Percentiles rank a stretch among this genome's conserved stretches.
Evolutionary conservation across 495 filamentous ascomycete species (phyloP).

Genomic region (Lophium mytilinum): DNA sequence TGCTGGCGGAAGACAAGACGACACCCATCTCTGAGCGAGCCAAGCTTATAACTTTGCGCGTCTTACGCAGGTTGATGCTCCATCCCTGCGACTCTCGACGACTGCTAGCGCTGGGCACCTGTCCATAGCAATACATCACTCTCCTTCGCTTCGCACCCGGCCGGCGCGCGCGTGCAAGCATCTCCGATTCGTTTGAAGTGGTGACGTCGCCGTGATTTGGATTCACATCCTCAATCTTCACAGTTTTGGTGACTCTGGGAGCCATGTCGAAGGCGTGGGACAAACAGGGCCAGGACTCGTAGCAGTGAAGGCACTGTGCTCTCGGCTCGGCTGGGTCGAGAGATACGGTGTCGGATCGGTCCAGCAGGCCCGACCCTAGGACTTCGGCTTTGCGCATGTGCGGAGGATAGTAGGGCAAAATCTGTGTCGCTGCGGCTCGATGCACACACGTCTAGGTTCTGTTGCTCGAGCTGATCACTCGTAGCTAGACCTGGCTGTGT

Average conservation of each 20-base stretch:
- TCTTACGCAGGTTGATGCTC: conserved; percentile 6
- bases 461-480: conserved; percentile 22
- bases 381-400: conserved; percentile 20
- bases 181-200: conserved; percentile 22
- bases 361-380: conserved; percentile 20
- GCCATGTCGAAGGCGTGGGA: conserved; percentile 24
- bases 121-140: conserved; percentile 28
- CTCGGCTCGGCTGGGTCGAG: conserved; percentile 21
- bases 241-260: conserved; percentile 5
- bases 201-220: conserved; percentile 12
- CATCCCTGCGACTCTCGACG: conserved; percentile 4
- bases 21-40: neutral
- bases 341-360: conserved; percentile 13
- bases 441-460: conserved; percentile 13
- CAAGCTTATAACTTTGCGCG: conserved; percentile 2
- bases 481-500: conserved; percentile 1
- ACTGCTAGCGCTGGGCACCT: conserved; percentile 15
- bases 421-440: conserved; percentile 21
- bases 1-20: neutral
- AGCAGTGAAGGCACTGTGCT: conserved; percentile 17
- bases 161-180: conserved; percentile 18
- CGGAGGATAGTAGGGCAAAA: conserved; percentile 19
- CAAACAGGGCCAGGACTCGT: conserved; percentile 20
- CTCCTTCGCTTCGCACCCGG: conserved; percentile 17
- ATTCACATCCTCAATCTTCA: conserved; percentile 4